These are phyloP conservation scores for Crithidia thermophila DNA, from an alignment of 208 protist genomes.

Conservation along the genomic window DNA sequence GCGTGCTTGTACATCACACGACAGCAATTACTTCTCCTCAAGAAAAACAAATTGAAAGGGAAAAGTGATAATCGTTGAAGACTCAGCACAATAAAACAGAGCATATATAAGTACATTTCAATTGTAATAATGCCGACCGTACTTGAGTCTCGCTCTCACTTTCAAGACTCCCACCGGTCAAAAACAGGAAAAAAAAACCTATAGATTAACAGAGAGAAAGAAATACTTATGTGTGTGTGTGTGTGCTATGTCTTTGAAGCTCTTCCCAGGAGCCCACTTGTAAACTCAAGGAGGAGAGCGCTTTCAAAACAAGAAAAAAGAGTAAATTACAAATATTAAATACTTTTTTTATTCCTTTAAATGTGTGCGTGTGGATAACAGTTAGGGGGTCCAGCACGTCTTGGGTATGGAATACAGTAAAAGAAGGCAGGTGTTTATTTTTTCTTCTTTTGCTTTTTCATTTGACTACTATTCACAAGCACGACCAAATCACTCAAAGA, in stretches of 20 bases:
- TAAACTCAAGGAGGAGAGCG: conserved; percentile 19
- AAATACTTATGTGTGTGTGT: conserved; percentile 1
- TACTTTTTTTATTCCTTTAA: not conserved
- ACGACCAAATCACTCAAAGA: no score
- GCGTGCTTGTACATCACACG: no score
- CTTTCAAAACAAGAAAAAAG: conserved; percentile 5
- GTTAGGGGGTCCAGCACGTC: not conserved
- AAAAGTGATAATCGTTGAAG: no score
- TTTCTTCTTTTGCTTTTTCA: no score
- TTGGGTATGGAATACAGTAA: not conserved
- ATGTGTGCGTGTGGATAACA: not conserved
- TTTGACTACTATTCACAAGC: no score
- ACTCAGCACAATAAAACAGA: no score
- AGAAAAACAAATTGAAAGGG: no score
- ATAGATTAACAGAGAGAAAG: conserved; percentile 8
- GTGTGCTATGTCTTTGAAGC: conserved; percentile 6
- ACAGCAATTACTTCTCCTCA: no score
- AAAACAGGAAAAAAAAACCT: conserved; percentile 1
- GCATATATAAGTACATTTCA: conserved; percentile 5
- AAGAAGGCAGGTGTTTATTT: not conserved
- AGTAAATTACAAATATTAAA: not conserved
- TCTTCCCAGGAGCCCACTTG: conserved; percentile 16
- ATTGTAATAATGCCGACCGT: not conserved
- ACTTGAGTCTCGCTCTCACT: not conserved
- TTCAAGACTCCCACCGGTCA: not conserved